Base-by-base conservation (phyloP, 2,329 filamentous ascomycete species). In the Neonectria punicea region DNA sequence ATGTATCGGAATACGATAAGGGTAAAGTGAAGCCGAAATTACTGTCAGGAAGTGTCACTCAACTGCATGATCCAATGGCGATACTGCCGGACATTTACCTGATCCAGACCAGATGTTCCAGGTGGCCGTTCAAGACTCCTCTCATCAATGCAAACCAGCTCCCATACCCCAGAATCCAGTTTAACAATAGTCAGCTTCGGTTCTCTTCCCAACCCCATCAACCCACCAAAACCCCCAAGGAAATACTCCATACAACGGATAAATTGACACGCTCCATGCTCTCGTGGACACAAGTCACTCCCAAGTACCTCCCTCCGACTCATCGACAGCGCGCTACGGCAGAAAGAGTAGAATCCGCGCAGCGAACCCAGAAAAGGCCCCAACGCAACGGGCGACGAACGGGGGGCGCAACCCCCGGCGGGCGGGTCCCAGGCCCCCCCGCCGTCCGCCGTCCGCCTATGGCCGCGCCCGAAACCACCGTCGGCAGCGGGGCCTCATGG, bases 401-500 rank as follows among this genome's bases (percentile, higher is more conserved):
- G 46, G 44, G 56, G 43, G 50, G 34, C 41, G 32, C 61, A 54
- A 63, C 28, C 54, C 59, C 51, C 56, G 51, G 61, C 50, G 36
- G 56, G 51, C 56, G 61, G 56, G 46, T 47, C 51, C 44, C 43
- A 47, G 43, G 50, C 36, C 50, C 60, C 58, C 60, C 32, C 54
- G 36, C 36, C 30, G 20, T 39, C 56, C 60, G 47, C 49, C 53
- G 44, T 63, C 53, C 60, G 61, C 71, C 71, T 73, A 73, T 73
- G 54, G 66, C 61, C 57, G 58, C 66, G 16, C 61, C 59, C 53
- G 47, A 68, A 49, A 63, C 63, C 62, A 46, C 60, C 58, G 61
- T 57, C 51, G 54, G 57, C 63, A 54, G 69, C 58, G 67, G 71
- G 55, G 55, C 53, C 25, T 67, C 56, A 53, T 63, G 51, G 64